Conservation (phyloP, 192 early-diverging fungal genomes). For the Coemansia sp. region DNA sequence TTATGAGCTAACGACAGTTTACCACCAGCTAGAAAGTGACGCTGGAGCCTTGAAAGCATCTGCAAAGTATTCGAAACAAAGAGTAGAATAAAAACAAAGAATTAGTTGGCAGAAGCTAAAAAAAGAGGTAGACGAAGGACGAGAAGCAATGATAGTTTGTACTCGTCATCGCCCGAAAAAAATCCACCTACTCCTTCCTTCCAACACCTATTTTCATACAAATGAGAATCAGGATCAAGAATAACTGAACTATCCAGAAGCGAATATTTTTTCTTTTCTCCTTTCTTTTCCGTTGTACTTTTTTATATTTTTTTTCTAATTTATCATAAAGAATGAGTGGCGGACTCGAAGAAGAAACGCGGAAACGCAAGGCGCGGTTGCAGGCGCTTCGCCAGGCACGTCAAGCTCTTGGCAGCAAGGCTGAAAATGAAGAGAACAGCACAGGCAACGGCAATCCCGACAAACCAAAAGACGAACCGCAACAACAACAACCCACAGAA, state of each 20-base stretch:
- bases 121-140: background rate
- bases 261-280: background rate
- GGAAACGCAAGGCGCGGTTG: slow-evolving; percentile 68
- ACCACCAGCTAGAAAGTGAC: background rate
- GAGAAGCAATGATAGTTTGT: background rate
- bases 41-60: background rate
- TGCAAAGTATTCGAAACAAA: too few relatives aligned
- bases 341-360: slow-evolving; percentile 62
- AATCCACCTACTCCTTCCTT: background rate
- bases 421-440: background rate
- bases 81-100: background rate
- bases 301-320: background rate
- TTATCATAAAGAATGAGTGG: background rate
- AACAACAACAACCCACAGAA: slow-evolving; percentile 4
- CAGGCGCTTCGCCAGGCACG: slow-evolving; percentile 57
- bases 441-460: background rate
- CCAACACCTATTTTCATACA: background rate
- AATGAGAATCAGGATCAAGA: too few relatives aligned
- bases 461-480: background rate
- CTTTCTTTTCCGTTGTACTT: background rate
- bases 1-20: background rate
- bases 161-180: background rate
- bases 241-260: too few relatives aligned
- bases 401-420: background rate
- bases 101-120: background rate